Conservation (phyloP, 2,329 filamentous ascomycete species). For the Penicillium janthinellum region DNA sequence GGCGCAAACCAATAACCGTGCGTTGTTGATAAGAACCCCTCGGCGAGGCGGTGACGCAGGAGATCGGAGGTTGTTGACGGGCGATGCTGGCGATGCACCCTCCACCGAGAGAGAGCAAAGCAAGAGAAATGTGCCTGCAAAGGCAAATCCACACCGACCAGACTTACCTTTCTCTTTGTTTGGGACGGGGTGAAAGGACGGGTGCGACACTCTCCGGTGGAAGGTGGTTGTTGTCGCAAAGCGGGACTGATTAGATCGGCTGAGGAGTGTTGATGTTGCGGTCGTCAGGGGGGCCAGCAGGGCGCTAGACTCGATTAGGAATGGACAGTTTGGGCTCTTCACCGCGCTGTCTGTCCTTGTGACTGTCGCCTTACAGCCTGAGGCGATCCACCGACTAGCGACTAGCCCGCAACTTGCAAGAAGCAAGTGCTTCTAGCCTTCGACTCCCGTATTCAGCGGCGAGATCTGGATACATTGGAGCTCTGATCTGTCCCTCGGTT, state of each 20-base stretch:
- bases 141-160: slow-evolving; percentile 1
- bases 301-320: slow-evolving; percentile 13
- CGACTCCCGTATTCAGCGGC: slow-evolving; percentile 3
- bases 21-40: slow-evolving; percentile 33
- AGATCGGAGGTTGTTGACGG: slow-evolving; percentile 21
- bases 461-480: slow-evolving; percentile 23
- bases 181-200: neutral
- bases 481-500: slow-evolving; percentile 15
- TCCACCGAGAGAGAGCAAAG: slow-evolving; percentile 23
- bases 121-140: slow-evolving; percentile 5
- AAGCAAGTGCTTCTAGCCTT: slow-evolving; percentile 6
- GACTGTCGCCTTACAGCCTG: neutral
- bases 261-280: slow-evolving; percentile 30
- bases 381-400: neutral
- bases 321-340: neutral
- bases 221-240: slow-evolving; percentile 20
- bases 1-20: slow-evolving; percentile 18
- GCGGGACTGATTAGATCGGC: slow-evolving; percentile 29
- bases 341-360: neutral
- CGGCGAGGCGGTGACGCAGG: slow-evolving; percentile 42
- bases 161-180: slow-evolving; percentile 16
- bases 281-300: slow-evolving; percentile 26
- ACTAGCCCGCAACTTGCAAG: neutral
- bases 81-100: slow-evolving; percentile 21
- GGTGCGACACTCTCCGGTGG: slow-evolving; percentile 18